Evolutionary conservation across 352 stramenopile species (phyloP).

Genomic region (Pythium dissotocum): DNA sequence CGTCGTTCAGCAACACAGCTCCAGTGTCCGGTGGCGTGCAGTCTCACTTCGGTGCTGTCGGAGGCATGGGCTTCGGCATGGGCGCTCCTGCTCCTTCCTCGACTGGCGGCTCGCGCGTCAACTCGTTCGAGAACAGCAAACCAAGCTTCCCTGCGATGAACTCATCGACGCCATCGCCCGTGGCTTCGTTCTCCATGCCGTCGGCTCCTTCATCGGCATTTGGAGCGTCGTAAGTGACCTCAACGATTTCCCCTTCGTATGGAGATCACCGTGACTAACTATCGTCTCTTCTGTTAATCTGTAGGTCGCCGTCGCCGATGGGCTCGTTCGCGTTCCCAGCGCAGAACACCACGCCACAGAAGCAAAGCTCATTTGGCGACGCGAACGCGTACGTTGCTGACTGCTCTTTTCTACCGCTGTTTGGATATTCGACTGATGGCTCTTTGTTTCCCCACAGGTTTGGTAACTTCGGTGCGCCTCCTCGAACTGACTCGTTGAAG

Average conservation of each 20-base stretch:
- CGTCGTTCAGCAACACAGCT: slow-evolving; percentile 22
- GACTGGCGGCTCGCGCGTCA: slow-evolving; percentile 33
- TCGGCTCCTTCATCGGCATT: slow-evolving; percentile 7
- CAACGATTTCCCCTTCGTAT: slow-evolving; percentile 9
- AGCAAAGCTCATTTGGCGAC: slow-evolving; percentile 42
- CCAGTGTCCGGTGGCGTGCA: slow-evolving; percentile 14
- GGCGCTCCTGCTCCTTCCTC: slow-evolving; percentile 16
- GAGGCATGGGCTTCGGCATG: slow-evolving; percentile 20
- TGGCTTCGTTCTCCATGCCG: slow-evolving; percentile 43
- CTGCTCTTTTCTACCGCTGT: not conserved
- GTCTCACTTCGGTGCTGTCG: slow-evolving; percentile 7
- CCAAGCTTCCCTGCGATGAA: slow-evolving; percentile 25
- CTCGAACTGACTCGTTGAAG: slow-evolving; percentile 35
- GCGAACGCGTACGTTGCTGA: slow-evolving; percentile 44
- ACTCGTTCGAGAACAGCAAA: slow-evolving; percentile 37
- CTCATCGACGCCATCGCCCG: slow-evolving; percentile 24
- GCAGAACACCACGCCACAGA: slow-evolving; percentile 29
- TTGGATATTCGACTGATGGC: not conserved
- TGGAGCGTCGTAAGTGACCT: slow-evolving; percentile 13
- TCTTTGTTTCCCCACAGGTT: slow-evolving; percentile 33
- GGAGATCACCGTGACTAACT: slow-evolving; percentile 10
- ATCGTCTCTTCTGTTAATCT: slow-evolving; percentile 3
- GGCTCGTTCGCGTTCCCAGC: slow-evolving; percentile 43
- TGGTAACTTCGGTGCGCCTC: slow-evolving; percentile 48
- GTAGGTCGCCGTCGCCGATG: slow-evolving; percentile 32